phyloP scores from a whole-genome alignment of 148 eudicot genomes.

The Rhododendron ovatum region DNA sequence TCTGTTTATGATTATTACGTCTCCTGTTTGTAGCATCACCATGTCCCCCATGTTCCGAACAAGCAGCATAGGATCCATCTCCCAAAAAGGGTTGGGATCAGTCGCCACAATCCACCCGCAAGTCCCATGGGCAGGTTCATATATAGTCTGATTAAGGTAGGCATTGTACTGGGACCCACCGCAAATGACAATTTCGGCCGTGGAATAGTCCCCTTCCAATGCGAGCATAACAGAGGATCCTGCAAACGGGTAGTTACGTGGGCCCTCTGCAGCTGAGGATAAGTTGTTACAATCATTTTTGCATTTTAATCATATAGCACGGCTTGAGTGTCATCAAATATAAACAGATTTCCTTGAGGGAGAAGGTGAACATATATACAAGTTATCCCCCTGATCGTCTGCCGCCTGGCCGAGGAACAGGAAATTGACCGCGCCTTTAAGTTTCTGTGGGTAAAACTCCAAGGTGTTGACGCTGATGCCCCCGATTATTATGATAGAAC shows the following conservation, averaged over 20 bases:
- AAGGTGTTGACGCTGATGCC: slow-evolving; percentile 45
- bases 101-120: slow-evolving; percentile 27
- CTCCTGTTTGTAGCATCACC: slow-evolving; percentile 82
- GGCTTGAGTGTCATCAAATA: slow-evolving; percentile 68
- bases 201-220: not conserved
- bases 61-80: slow-evolving; percentile 82
- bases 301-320: slow-evolving; percentile 49
- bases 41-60: slow-evolving; percentile 89
- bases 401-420: slow-evolving; percentile 50
- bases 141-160: no score
- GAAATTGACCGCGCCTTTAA: slow-evolving; percentile 16
- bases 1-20: slow-evolving; percentile 68
- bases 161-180: not conserved
- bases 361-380: slow-evolving; percentile 76
- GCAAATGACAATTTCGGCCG: not conserved
- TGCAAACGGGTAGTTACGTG: slow-evolving; percentile 48
- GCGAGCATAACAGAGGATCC: not conserved
- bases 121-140: not conserved
- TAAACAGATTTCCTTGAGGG: slow-evolving; percentile 60
- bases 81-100: slow-evolving; percentile 53
- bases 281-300: slow-evolving; percentile 28
- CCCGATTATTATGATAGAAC: slow-evolving; percentile 64
- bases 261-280: slow-evolving; percentile 66
- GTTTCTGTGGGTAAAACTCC: slow-evolving; percentile 61
- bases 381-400: slow-evolving; percentile 71